Conservation (phyloP, 345 rosid species). For the Camelina laxa region DNA sequence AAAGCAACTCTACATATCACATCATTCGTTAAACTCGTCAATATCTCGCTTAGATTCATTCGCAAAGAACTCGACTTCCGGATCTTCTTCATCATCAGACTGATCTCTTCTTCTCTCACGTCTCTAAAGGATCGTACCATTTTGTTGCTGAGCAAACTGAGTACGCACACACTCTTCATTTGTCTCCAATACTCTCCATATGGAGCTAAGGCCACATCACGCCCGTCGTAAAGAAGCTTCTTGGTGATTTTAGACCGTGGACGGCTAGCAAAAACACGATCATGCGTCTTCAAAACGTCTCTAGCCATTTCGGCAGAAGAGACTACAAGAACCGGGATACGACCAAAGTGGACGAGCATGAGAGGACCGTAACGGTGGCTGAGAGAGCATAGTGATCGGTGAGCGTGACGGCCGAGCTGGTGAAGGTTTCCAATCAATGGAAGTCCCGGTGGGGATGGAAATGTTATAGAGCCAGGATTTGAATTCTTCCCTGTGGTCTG, state of each 20-base stretch:
- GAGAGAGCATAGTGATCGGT: constrained; percentile 46
- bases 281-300: constrained; percentile 60
- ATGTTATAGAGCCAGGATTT: too few species aligned
- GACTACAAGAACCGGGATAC: constrained; percentile 48
- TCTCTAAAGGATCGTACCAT: constrained; percentile 50
- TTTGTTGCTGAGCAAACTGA: constrained; percentile 52
- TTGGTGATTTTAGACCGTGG: constrained; percentile 36
- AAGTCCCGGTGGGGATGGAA: constrained; percentile 21
- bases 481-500: neutral
- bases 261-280: constrained; percentile 52
- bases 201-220: constrained; percentile 51
- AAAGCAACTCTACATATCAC: constrained; percentile 55
- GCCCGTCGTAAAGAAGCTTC: constrained; percentile 49
- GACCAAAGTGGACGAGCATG: constrained; percentile 62
- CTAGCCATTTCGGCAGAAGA: constrained; percentile 59
- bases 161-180: constrained; percentile 53
- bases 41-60: constrained; percentile 50
- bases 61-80: constrained; percentile 3
- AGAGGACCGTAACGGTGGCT: constrained; percentile 74
- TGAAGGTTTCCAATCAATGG: constrained; percentile 66
- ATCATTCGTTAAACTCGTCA: constrained; percentile 45
- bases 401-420: constrained; percentile 53
- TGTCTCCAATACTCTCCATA: constrained; percentile 79
- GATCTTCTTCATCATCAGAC: constrained; percentile 40
- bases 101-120: constrained; percentile 55